Base-by-base conservation (phyloP, 176 grass and related monocot genomes). In the Tillandsia leiboldiana region DNA sequence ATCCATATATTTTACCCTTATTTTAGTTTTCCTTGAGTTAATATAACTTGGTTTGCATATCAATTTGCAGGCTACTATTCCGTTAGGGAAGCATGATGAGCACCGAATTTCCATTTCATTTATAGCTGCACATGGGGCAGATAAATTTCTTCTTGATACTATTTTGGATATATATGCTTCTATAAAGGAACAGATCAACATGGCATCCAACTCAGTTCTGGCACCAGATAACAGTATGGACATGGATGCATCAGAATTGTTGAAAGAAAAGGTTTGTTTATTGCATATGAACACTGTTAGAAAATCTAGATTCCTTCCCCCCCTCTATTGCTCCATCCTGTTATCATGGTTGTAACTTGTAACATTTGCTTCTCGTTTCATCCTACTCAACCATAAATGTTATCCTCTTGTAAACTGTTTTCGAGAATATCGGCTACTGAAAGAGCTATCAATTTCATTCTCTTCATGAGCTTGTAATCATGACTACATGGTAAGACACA, bases 231-330 rank as follows among this genome's bases (percentile, higher is more conserved):
- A 70, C 49, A 86, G 90, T 74, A 72, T 70, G 64, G 66, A 85
- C 54, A 64, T 72, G 75, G 81, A 83, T 77, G 76, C 82, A 24
- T 80, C 94, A 20, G 87, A 93, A 69, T 54, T 81, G 67, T 84
- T 93, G 69, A 93, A 93, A 93, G 94, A 99, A 78, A 99, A 99
- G 94, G 94, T 88, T 58, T 26, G n/a, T 74, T 70, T 73, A 68
- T 42, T n/a, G 14, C 56, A 61, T 61, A 61, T 61, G 10, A 61
- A 1, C 56, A 20, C 22, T 61, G 56, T 15, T 61, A 18, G 22
- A 61, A 61, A 5, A 61, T 9, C 17, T 18, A 61, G 1, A 18
- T 20, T 61, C 22, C 22, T 58, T 3, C 33, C 33, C 33, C 1
- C 33, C 33, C 3, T 11, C 23, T 24, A 63, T 63, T 63, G 18